Conservation (phyloP, 495 filamentous ascomycete species). For the Aspergillus haitiensis region DNA sequence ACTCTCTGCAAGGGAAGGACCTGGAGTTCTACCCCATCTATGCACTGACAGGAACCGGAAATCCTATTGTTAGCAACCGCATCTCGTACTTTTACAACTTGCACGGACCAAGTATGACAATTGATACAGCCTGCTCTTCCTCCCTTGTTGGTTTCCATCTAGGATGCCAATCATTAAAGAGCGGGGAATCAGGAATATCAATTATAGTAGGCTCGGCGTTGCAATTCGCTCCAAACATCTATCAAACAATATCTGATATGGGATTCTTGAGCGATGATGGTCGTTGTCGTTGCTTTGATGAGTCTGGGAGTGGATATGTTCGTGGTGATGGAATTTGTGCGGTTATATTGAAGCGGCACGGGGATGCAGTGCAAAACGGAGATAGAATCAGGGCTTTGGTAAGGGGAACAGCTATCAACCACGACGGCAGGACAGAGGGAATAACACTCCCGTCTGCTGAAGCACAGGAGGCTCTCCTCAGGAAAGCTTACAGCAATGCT, state of each 20-base stretch:
- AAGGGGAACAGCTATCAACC: constrained; percentile 41
- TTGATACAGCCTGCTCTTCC: constrained; percentile 54
- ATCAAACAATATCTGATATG: constrained; percentile 27
- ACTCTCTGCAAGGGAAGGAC: constrained; percentile 36
- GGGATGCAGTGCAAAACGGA: constrained; percentile 34
- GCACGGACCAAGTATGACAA: constrained; percentile 37
- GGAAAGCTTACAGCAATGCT: constrained; percentile 48
- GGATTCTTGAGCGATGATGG: constrained; percentile 37
- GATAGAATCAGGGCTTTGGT: constrained; percentile 48
- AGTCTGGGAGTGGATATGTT: constrained; percentile 37
- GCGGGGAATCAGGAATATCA: constrained; percentile 5
- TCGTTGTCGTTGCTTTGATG: constrained; percentile 38
- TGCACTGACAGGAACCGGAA: too few species aligned
- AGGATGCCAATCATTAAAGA: constrained; percentile 29
- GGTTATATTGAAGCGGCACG: constrained; percentile 40
- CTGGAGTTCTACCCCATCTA: too few species aligned
- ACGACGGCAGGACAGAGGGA: constrained; percentile 47
- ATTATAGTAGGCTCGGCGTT: constrained; percentile 26
- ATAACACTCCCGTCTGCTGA: constrained; percentile 58
- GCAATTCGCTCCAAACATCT: constrained; percentile 33
- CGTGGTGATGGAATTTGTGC: constrained; percentile 35
- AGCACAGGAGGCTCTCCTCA: constrained; percentile 59
- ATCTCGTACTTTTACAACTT: constrained; percentile 45
- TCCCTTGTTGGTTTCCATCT: constrained; percentile 44
- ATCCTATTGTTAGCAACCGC: constrained; percentile 33